Evolutionary conservation across 2,329 filamentous ascomycete genomes (phyloP), one percentile per base, ranked within the genome.

Genomic region (Colletotrichum kahawae): DNA sequence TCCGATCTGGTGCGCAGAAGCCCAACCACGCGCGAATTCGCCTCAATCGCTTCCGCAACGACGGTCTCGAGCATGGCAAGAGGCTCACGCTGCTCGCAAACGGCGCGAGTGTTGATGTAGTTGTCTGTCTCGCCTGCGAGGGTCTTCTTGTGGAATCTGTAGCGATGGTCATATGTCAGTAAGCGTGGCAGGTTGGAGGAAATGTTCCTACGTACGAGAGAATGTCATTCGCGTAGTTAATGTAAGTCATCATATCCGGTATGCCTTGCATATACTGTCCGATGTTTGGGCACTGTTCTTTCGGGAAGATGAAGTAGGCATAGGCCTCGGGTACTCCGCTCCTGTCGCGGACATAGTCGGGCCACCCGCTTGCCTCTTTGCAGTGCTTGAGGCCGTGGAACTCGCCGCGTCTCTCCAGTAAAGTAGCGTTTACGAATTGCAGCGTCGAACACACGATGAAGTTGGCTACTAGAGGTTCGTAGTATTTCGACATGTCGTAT

Each of bases 311-410:
- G 43, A 48, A 48, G 43, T 48, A 48, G 43, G n/a, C 43, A 2
- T 48, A 48, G 10, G 43, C 43, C 43, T 48, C 43, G 0, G 43
- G 43, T 5, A 51, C 43, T 2, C 43, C 43, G 2, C 43, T 51
- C 43, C 43, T 51, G n/a, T 51, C n/a, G n/a, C 43, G 43, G 43
- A 51, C 43, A 51, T 51, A 51, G 10, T 51, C 43, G 43, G 43
- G 43, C 43, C 43, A 51, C 10, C 43, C 43, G n/a, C 43, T 51
- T 51, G 43, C 43, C 10, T 51, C 43, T 51, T 51, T 21, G 43
- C 43, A 51, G 43, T 51, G 43, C 43, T 51, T 51, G n/a, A 51
- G 43, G n/a, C 43, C 43, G 43, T 51, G 43, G 43, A 51, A 51
- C n/a, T 51, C 43, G 10, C 43, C 43, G 10, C n/a, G 43, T 51